Evolutionary conservation across 73 alveolate species (phyloP), one percentile per base, ranked within the genome.

Genomic region (Paramecium sonneborni): DNA sequence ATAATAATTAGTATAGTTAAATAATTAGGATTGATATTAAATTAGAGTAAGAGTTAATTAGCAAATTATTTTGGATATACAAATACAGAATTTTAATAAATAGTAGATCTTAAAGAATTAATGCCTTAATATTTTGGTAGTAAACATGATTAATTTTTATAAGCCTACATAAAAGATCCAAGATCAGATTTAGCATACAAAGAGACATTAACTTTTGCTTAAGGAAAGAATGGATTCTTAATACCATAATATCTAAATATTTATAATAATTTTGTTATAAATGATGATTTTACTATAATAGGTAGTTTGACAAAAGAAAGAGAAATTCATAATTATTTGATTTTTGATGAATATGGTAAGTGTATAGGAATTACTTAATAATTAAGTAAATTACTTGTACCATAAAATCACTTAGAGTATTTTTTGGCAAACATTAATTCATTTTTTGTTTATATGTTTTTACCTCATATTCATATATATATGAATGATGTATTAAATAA

Each of bases 271-370:
- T 79, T 79, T 26, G 41, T 18, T 6, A 23, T 20, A 4, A 23
- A 30, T 21, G 76, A 79, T 79, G 90, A 79, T 20, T 79, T 30
- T 79, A 20, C 55, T 12, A 20, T 79, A 79, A 39, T 46, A 24
- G 90, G 76, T 3, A 37, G 69, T 43, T 20, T 79, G 56, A 30
- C 90, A 30, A 38, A 46, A 44, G 15, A 37, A 14, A 79, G 24
- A 5, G 69, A 38, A 39, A 20, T 1, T 20, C 26, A 26, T 41
- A 32, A 79, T 79, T 79, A 79, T 79, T 15, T 79, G 7, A 14
- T 79, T 38, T 79, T 79, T 46, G 55, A 79, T 79, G 76, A 79
- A 39, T 39, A 23, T 39, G 90, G 90, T 24, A 79, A 43, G 5
- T 30, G 46, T 15, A 79, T 79, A 23, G 90, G 90, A 46, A 43